Evolutionary conservation across 441 rosid species (phyloP).

Genomic region (Jatropha multifida): DNA sequence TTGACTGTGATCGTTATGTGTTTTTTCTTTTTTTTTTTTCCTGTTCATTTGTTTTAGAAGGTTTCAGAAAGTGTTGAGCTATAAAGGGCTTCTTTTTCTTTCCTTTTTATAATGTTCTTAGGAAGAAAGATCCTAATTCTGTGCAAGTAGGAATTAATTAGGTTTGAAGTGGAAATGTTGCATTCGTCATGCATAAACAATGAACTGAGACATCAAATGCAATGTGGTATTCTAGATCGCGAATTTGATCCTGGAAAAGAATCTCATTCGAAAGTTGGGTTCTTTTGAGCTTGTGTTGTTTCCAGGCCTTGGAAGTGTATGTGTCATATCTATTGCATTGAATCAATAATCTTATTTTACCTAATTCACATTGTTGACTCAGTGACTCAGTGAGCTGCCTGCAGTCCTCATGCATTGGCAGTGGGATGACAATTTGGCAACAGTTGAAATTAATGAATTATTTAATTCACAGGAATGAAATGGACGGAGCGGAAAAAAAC

Average conservation of each 20-base stretch:
- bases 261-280: neutral
- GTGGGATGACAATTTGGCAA: neutral
- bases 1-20: neutral
- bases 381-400: neutral
- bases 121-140: neutral
- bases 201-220: neutral
- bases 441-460: neutral
- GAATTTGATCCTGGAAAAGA: neutral
- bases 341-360: neutral
- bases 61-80: no score
- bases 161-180: neutral
- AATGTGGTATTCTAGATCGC: neutral
- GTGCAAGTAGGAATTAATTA: neutral
- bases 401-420: neutral
- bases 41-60: neutral
- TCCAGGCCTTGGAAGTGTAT: neutral
- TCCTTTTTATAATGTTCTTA: neutral
- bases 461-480: neutral
- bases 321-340: neutral
- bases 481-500: neutral
- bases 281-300: neutral
- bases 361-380: neutral
- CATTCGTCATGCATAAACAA: neutral
- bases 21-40: neutral
- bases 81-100: neutral